Evolutionary conservation across 371 early-diverging fungal genomes (phyloP).

Genomic region (Mucor mucedo): DNA sequence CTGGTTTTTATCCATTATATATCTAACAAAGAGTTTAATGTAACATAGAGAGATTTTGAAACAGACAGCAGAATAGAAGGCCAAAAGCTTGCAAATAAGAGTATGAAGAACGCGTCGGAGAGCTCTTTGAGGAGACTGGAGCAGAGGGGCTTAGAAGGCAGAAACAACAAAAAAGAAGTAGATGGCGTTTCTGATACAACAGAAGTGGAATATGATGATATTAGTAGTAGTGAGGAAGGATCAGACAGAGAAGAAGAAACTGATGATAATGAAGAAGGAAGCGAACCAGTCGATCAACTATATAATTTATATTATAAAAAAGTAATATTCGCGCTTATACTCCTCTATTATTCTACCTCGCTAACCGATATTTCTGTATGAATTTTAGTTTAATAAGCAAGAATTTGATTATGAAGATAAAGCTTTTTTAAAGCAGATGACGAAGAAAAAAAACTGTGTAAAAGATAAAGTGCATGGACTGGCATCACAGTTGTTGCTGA

Average conservation of each 20-base stretch:
- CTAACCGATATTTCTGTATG: constrained; percentile 23
- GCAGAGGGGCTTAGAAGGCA: too few relatives aligned
- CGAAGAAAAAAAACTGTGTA: constrained; percentile 16
- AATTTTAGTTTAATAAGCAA: constrained; percentile 25
- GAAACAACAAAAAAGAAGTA: constrained; percentile 4
- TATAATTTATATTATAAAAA: constrained; percentile 20
- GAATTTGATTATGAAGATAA: constrained; percentile 23
- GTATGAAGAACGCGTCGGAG: constrained; percentile 15
- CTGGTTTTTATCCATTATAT: constrained; percentile 11
- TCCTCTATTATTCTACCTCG: constrained; percentile 14
- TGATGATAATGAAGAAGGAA: constrained; percentile 11
- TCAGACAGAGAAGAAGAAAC: constrained; percentile 6
- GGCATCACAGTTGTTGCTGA: constrained; percentile 14
- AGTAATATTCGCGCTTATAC: constrained; percentile 18
- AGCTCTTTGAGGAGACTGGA: constrained; percentile 14
- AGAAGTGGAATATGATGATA: constrained; percentile 4
- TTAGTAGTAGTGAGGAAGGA: constrained; percentile 16
- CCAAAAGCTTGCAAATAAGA: constrained; percentile 14
- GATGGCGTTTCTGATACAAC: too few relatives aligned
- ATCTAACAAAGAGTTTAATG: constrained; percentile 20
- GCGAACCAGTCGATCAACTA: constrained; percentile 14
- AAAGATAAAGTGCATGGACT: constrained; percentile 19
- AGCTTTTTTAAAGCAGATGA: constrained; percentile 21
- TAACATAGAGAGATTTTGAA: constrained; percentile 22
- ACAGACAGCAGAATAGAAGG: constrained; percentile 12